Base-by-base conservation (phyloP, 2,329 filamentous ascomycete species). In the Aschersonia sp. region DNA sequence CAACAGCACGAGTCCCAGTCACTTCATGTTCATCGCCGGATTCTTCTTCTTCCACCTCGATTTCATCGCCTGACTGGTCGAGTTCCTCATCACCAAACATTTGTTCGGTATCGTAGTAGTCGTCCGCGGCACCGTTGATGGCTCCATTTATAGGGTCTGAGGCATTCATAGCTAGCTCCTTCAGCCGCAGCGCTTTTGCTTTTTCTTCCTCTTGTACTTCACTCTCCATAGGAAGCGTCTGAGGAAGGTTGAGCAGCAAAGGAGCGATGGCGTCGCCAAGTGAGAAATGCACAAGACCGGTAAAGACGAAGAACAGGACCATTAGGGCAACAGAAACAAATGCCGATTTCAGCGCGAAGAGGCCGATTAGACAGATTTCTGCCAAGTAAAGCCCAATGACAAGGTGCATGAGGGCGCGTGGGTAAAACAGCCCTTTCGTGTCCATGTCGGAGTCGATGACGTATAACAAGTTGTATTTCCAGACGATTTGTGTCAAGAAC, bases 391-490 rank as follows among this genome's bases (percentile, higher is more conserved):
- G 71, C 29, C 91, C 89, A 1, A 83, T 81, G 31, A 91, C 80
- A 45, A 94, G 78, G 50, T 96, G 89, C 61, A 94, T 83, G 46
- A 97, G 71, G 1, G 86, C 89, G n/a, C 83, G 83, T 1, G 87
- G 84, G 60, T 95, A 96, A 55, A 87, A 82, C 10, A 91, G 76
- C 12, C 91, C 89, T 59, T 94, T 87, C 40, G 86, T 94, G 60
- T 96, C 89, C 58, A 94, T 82, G 50, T 78, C 69, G 6, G 85
- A 80, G 60, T 94, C 85, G 46, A 82, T 84, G 38, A 95, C 88
- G 63, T 87, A 96, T 45, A 96, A 74, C 48, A 97, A 67, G 60
- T 95, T 94, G 73, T 97, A 95, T 20, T 85, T 79, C 72, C 88
- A 95, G 45, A 89, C 85, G 47, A 91, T 70, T 61, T 94, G 94